Evolutionary conservation across 1,139 yeast species (phyloP), one percentile per base, ranked within the genome.

Genomic region (Fermentozyma sake): DNA sequence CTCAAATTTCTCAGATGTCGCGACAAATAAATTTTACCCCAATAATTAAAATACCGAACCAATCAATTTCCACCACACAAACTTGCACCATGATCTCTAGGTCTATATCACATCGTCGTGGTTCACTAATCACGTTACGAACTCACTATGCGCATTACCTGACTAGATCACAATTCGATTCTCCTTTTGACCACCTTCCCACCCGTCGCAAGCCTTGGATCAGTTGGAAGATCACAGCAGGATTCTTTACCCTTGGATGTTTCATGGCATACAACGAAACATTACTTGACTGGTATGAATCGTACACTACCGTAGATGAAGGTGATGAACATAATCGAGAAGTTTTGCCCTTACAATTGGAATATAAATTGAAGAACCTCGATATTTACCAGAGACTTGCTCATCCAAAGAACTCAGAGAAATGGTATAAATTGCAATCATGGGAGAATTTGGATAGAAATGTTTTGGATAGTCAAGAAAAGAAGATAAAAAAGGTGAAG

Each of bases 361-460:
- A 70, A 35, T 55, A 57, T 26, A 59, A 76, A 33, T 52, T 81
- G 32, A 63, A 68, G 27, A 50, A 61, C 5, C 52, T 83, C 27
- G 74, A 78, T 0, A 51, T 80, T 1, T 80, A 75, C 29, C 59
- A 71, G 36, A 46, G 63, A 30, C 53, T 79, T 26, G 46, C 55
- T 1, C 66, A 64, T 29, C 58, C 67, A 5, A 47, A 40, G 15
- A 44, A 52, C n/a, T 55, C 64, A 10, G 63, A 67, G 10, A 50
- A 57, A 10, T 78, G 69, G 65, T 54, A 52, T 24, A 53, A 59
- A 34, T 47, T 65, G 11, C 62, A 76, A 29, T 74, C 84, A 3
- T 79, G 85, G 84, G 77, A 75, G 29, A 71, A 72, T 35, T 53
- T 77, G 26, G 72, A 71, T 34, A 56, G 70, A 23, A 69, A 68